Evolutionary conservation across 768 basidiomycete genomes (phyloP), one percentile per base, ranked within the genome.

Genomic region (Mycena floridula): DNA sequence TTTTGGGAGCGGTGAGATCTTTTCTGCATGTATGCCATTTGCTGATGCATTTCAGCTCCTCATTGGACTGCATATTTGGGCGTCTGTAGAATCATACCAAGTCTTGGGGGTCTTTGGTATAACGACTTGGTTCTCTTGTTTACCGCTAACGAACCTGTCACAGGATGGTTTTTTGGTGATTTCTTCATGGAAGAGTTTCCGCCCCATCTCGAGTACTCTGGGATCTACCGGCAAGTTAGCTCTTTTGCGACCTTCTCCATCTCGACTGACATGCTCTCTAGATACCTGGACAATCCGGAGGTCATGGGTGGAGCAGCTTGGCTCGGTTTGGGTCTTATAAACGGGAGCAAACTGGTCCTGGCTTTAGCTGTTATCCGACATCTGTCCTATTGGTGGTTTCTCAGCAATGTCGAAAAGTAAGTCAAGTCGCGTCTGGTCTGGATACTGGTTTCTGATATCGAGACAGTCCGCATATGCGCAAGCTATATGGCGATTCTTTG

Each of bases 91-190:
- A 47, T 91, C 86, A 0, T 97, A 81, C 63, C 89, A 97, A 58
- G 96, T 91, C 16, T 76, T 98, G 2, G 95, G 96, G 6, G 76
- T 89, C 23, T 97, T 97, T 57, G 96, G 90, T 89, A 53, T n/a
- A n/a, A n/a, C n/a, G 40, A 74, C 51, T 7, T 35, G 5, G 18
- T 18, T 20, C 16, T 4, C 26, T 27, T 7, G 27, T 15, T 2
- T 7, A 38, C 6, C 28, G 26, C 40, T 48, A 18, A 38, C 9
- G 12, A 24, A 8, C 25, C 25, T 23, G 27, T 15, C 13, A 7
- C 46, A 92, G 90, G 96, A 21, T 99, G 96, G 96, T 94, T 97
- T 67, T 99, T 96, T 54, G 93, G 92, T 20, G 91, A 95, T 64
- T 95, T 95, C 67, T 94, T 94, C 72, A 85, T 94, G 66, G 90